Conservation (phyloP, 306 rosid species). For the Trifolium pratense region DNA sequence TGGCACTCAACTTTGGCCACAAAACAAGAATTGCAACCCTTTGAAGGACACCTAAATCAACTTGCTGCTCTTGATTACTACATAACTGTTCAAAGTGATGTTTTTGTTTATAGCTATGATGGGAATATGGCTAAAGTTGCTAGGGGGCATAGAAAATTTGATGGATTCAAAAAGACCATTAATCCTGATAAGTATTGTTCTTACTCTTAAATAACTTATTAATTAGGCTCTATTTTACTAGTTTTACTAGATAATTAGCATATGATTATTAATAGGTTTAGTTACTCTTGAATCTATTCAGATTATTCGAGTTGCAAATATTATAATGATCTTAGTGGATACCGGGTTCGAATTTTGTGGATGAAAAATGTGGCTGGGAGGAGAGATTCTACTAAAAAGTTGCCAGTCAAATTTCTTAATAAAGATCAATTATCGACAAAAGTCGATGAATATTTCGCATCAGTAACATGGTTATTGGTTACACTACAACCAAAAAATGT, state of each 20-base stretch:
- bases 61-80: conserved; percentile 81
- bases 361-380: too few relatives aligned
- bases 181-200: conserved; percentile 60
- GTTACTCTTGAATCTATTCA: too few relatives aligned
- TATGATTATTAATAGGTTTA: too few relatives aligned
- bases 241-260: background rate
- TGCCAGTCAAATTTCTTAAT: too few relatives aligned
- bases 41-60: conserved; percentile 51
- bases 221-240: background rate
- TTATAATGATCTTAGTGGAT: too few relatives aligned
- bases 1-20: conserved; percentile 63
- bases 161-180: conserved; percentile 69
- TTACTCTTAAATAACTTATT: background rate
- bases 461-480: too few relatives aligned
- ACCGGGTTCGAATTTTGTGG: too few relatives aligned
- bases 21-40: conserved; percentile 57
- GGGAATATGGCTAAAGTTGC: conserved; percentile 82
- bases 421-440: too few relatives aligned
- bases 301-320: too few relatives aligned
- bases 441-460: too few relatives aligned
- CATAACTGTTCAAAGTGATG: conserved; percentile 65
- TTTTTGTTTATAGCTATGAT: conserved; percentile 61
- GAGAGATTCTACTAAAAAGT: too few relatives aligned
- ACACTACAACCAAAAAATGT: too few relatives aligned
- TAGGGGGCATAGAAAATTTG: conserved; percentile 61